These are phyloP conservation scores for Hypoxylon sp. DNA, from an alignment of 2,329 filamentous ascomycete species.

Conservation along the genomic window DNA sequence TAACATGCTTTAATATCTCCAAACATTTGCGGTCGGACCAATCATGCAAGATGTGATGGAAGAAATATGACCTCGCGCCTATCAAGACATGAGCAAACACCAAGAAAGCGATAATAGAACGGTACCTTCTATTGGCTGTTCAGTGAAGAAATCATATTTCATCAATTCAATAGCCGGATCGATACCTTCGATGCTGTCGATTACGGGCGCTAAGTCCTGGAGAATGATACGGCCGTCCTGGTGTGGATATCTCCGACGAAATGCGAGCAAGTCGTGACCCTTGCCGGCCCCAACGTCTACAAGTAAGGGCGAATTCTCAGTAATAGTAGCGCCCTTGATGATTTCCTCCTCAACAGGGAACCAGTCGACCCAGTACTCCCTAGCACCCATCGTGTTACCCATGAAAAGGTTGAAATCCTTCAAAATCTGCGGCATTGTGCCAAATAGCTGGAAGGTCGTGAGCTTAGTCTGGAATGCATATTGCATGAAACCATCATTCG, in stretches of 20 bases:
- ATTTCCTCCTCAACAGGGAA: constrained; percentile 52
- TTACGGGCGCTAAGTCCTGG: constrained; percentile 50
- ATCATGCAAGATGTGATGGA: constrained; percentile 57
- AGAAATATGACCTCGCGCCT: constrained; percentile 54
- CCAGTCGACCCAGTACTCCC: constrained; percentile 49
- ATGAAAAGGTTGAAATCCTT: constrained; percentile 52
- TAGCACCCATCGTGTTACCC: constrained; percentile 51
- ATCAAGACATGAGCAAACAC: neutral
- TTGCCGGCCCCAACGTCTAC: constrained; percentile 53
- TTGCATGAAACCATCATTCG: constrained; percentile 49
- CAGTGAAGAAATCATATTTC: constrained; percentile 56
- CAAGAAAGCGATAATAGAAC: no score
- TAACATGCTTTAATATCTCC: constrained; percentile 53
- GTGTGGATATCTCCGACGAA: constrained; percentile 46
- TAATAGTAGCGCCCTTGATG: constrained; percentile 44
- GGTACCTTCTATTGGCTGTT: constrained; percentile 56
- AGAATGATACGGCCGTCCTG: constrained; percentile 49
- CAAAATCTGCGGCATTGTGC: constrained; percentile 40
- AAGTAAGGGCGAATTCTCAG: constrained; percentile 42
- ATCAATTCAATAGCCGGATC: constrained; percentile 49
- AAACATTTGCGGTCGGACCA: constrained; percentile 56
- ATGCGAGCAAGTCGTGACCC: constrained; percentile 53
- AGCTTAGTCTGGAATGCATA: constrained; percentile 52
- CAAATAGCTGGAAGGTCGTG: constrained; percentile 44
- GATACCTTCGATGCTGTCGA: constrained; percentile 45